Evolutionary conservation across 1,139 yeast genomes (phyloP).

Genomic region (Pichia sp.): DNA sequence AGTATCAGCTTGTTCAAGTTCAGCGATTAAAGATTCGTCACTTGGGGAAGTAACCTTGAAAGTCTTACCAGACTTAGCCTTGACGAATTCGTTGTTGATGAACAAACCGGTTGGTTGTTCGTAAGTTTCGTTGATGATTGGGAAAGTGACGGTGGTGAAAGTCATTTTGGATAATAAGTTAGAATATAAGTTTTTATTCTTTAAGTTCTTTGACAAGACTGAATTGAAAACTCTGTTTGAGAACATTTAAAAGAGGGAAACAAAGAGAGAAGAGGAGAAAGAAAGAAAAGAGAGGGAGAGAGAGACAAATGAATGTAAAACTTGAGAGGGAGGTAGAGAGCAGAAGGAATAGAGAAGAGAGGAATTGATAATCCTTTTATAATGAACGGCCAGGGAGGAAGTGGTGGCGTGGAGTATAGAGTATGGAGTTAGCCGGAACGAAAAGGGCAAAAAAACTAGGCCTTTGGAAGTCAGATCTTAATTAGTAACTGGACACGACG

Average conservation of each 20-base stretch:
- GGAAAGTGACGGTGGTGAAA: constrained; percentile 19
- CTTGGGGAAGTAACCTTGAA: constrained; percentile 55
- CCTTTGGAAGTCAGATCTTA: too few relatives aligned
- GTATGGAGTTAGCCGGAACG: too few relatives aligned
- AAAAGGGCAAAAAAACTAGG: too few relatives aligned
- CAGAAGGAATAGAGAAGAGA: neutral
- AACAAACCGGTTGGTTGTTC: constrained; percentile 69
- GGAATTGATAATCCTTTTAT: too few relatives aligned
- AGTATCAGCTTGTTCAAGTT: constrained; percentile 52
- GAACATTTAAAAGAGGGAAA: constrained; percentile 1
- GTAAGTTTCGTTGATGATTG: constrained; percentile 42
- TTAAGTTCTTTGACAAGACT: neutral
- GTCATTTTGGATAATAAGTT: constrained; percentile 14
- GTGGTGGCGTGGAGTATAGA: too few relatives aligned
- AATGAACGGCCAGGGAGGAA: too few relatives aligned
- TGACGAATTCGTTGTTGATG: constrained; percentile 59
- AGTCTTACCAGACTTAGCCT: constrained; percentile 47
- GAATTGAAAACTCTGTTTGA: neutral
- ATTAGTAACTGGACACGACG: too few relatives aligned
- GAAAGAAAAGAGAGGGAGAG: too few relatives aligned
- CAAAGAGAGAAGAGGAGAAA: neutral
- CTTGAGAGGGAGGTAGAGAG: neutral
- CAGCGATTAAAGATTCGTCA: constrained; percentile 54
- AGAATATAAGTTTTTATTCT: neutral
- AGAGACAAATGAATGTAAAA: too few relatives aligned